phyloP scores from a whole-genome alignment of 805 yeast genomes.

The Pichia heedii region DNA sequence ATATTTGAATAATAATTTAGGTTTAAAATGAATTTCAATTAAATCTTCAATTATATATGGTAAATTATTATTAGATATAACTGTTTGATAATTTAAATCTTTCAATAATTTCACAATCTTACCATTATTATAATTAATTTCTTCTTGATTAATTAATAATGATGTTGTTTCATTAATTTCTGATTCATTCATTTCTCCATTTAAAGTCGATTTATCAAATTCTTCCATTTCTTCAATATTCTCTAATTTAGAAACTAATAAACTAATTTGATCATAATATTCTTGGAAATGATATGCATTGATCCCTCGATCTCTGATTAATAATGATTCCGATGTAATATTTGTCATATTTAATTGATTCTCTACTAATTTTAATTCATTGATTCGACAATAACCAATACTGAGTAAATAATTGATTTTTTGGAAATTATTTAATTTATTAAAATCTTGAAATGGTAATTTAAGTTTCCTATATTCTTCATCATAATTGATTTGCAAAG shows the following conservation, averaged over 20 bases:
- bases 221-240: slow-evolving; percentile 8
- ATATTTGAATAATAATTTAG: slow-evolving; percentile 11
- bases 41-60: slow-evolving; percentile 27
- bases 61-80: not conserved
- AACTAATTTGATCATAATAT: slow-evolving; percentile 24
- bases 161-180: slow-evolving; percentile 4
- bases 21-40: slow-evolving; percentile 24
- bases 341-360: slow-evolving; percentile 16
- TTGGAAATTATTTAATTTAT: slow-evolving; percentile 11
- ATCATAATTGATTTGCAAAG: slow-evolving; percentile 14
- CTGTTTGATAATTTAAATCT: not conserved
- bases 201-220: no score
- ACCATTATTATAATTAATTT: not conserved
- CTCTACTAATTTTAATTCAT: slow-evolving; percentile 21
- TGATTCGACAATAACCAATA: slow-evolving; percentile 15
- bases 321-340: slow-evolving; percentile 22
- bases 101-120: slow-evolving; percentile 1
- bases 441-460: not conserved
- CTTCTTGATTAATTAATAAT: not conserved
- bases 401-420: slow-evolving; percentile 20
- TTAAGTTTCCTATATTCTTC: not conserved
- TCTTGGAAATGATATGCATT: slow-evolving; percentile 25
- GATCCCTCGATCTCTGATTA: slow-evolving; percentile 30
- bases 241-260: slow-evolving; percentile 14
- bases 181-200: no score